Base-by-base conservation (phyloP, 208 protist genomes). In the Angomonas ambiguus region DNA sequence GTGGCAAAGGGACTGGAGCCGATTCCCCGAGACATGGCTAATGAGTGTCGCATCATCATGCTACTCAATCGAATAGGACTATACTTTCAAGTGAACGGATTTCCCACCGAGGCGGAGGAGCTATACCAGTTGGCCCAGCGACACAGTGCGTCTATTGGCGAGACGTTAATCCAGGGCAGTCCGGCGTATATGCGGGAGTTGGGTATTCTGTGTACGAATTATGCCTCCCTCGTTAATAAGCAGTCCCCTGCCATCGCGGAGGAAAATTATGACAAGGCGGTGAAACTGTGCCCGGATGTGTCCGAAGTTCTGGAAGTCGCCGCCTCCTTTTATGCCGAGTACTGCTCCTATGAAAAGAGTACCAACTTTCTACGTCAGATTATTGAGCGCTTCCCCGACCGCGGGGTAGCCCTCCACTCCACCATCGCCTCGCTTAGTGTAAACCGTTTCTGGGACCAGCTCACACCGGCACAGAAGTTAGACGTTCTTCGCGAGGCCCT, bases 41-140 rank as follows among this genome's bases (percentile, higher is more conserved):
- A 45, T n/a, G 38, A 45, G 38, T n/a, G 16, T 8, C 8, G 8
- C 11, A 45, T 16, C 11, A n/a, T 45, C 11, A 45, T 45, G 38
- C 11, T 45, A 16, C 38, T 45, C 38, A 45, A 45, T 45, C 38
- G 38, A 16, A 16, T 45, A 16, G 53, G 5, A 22, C 34, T 28
- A 4, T 59, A 33, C 53, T 59, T 59, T 28, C 22, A 59, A 5
- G 53, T n/a, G 24, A 59, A 59, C 25, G 53, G 53, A 4, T 59
- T 59, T 31, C 2, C 10, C 27, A 2, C 28, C 5, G 53, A 59
- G 53, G 53, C 53, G 53, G 34, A 5, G 53, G 53, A 59, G 53
- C 25, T 59, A 4, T n/a, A 59, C 5, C 27, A 5, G 11, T 28
- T 59, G 25, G 53, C 20, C 2, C 20, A 35, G 10, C 53, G 38